phyloP scores from a whole-genome alignment of 2,329 filamentous ascomycete genomes.

The Sporothrix pseudoabietina region DNA sequence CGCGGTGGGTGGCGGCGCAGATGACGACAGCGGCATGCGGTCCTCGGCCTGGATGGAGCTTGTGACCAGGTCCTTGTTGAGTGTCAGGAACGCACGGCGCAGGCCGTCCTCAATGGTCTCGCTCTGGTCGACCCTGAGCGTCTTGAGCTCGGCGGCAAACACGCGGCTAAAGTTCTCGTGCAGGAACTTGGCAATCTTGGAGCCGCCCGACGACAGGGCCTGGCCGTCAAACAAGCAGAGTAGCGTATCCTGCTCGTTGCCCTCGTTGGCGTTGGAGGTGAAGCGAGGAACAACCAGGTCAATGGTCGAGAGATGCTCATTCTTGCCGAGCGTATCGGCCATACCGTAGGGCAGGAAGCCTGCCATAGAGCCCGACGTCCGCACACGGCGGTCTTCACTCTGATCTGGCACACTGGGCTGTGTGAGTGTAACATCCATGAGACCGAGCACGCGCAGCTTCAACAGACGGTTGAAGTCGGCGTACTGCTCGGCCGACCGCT shows the following conservation, averaged over 20 bases:
- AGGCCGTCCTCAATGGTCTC: slow-evolving; percentile 84
- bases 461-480: slow-evolving; percentile 86
- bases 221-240: slow-evolving; percentile 97
- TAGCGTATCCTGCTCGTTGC: slow-evolving; percentile 81
- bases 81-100: slow-evolving; percentile 77
- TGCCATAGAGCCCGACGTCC: slow-evolving; percentile 93
- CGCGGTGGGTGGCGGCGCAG: slow-evolving; percentile 47
- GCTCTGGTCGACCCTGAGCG: slow-evolving; percentile 62
- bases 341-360: slow-evolving; percentile 93
- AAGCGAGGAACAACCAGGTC: slow-evolving; percentile 94
- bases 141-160: slow-evolving; percentile 79
- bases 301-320: slow-evolving; percentile 92
- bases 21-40: slow-evolving; percentile 28
- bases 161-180: slow-evolving; percentile 93
- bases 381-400: slow-evolving; percentile 89
- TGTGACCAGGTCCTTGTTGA: slow-evolving; percentile 93
- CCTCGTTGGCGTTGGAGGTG: slow-evolving; percentile 56
- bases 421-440: slow-evolving; percentile 98
- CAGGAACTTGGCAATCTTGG: slow-evolving; percentile 92
- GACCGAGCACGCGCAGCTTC: slow-evolving; percentile 82
- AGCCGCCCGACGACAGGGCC: slow-evolving; percentile 82
- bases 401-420: slow-evolving; percentile 93
- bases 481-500: slow-evolving; percentile 61
- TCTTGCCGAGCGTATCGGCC: slow-evolving; percentile 90
- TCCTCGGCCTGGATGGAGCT: slow-evolving; percentile 73